Base-by-base conservation (phyloP, 2,329 filamentous ascomycete species). In the Claviceps pazoutovae region DNA sequence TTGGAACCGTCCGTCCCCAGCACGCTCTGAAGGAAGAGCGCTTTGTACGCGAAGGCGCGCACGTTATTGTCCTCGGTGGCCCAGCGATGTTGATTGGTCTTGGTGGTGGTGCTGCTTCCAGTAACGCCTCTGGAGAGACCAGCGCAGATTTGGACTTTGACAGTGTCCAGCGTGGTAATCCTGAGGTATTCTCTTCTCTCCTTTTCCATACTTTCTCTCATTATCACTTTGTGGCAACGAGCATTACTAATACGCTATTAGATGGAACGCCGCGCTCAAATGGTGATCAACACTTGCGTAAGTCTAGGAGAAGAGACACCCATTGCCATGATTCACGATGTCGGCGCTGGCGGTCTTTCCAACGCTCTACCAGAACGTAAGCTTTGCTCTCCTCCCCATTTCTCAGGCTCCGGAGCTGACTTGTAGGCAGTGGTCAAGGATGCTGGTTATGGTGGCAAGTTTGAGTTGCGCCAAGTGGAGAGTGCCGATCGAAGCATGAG, bases 41-140 rank as follows among this genome's bases (percentile, higher is more conserved):
- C 13, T 75, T 87, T 56, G 93, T 98, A 17, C 83, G 83, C 50
- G 79, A 89, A 49, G 91, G 89, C n/a, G 89, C 90, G 17, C 87
- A 91, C 64, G 79, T 95, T 46, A 84, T 98, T 58, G 91, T 97
- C 21, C 82, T 98, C 17, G 93, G 93, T 61, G 93, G 93, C 0
- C 93, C 93, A 39, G 91, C 91, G 11, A 98, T 98, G 93, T 76
- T 98, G 38, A 97, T 98, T 62, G 93, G 93, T 41, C 82, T 98
- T 50, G 93, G 93, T 48, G 93, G 93, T 54, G 93, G 93, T 62
- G 93, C 93, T 50, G 93, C 93, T 8, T 97, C 91, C 2, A 95
- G 87, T 71, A 86, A 89, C 55, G 82, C 88, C 39, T 93, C 88
- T 17, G 87, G 86, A 47, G 88, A 96, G 71, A 85, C 84, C 36